Conservation (phyloP, 768 basidiomycete genomes). For the Tephrocybe sp. region DNA sequence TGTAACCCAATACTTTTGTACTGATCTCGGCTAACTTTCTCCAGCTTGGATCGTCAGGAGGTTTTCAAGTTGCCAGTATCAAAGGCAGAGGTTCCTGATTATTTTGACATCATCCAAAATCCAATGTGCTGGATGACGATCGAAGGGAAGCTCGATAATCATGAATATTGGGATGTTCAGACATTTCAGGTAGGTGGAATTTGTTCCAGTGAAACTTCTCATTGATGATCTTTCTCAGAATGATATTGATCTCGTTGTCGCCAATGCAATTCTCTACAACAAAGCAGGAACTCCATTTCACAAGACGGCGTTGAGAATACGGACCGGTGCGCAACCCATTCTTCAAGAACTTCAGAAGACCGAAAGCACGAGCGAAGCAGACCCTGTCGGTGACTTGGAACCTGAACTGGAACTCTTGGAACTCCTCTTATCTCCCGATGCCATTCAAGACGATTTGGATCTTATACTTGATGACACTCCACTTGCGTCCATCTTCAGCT, state of each 20-base stretch:
- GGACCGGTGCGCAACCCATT: constrained; percentile 38
- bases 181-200: constrained; percentile 67
- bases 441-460: constrained; percentile 52
- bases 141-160: constrained; percentile 75
- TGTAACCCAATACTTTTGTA: neutral
- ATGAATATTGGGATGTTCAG: constrained; percentile 79
- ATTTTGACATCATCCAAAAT: constrained; percentile 79
- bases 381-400: constrained; percentile 71
- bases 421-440: constrained; percentile 52
- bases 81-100: constrained; percentile 80
- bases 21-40: constrained; percentile 2
- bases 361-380: too few relatives aligned
- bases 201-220: neutral
- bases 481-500: constrained; percentile 65
- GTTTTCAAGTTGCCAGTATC: constrained; percentile 86
- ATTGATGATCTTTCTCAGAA: constrained; percentile 39
- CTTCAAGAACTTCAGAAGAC: constrained; percentile 38
- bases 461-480: constrained; percentile 59
- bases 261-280: constrained; percentile 90
- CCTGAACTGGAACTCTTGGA: constrained; percentile 58
- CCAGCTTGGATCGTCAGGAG: constrained; percentile 70
- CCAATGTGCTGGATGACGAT: constrained; percentile 93
- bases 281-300: constrained; percentile 68
- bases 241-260: constrained; percentile 81
- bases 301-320: constrained; percentile 68